Evolutionary conservation across 805 yeast species (phyloP).

Genomic region (Metschnikowia continentalis): DNA sequence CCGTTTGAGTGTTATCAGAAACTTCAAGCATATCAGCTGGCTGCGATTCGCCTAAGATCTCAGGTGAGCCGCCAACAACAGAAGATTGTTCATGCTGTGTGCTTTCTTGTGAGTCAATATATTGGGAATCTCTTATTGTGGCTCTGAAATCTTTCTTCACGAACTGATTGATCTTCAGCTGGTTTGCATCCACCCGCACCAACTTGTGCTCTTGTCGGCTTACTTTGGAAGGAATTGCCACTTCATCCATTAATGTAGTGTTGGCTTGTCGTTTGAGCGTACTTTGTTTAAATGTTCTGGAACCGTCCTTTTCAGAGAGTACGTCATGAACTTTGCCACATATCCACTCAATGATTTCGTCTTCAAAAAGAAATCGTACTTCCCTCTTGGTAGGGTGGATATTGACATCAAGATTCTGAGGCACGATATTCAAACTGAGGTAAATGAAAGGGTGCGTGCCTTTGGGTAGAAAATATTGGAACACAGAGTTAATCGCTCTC

Average conservation of each 20-base stretch:
- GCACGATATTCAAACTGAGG: slow-evolving; percentile 60
- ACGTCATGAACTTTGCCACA: slow-evolving; percentile 45
- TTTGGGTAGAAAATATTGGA: slow-evolving; percentile 67
- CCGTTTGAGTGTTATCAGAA: background rate
- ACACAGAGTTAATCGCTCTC: slow-evolving; percentile 61
- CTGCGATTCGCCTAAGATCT: background rate
- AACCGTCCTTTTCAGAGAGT: slow-evolving; percentile 56
- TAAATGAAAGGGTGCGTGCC: slow-evolving; percentile 75
- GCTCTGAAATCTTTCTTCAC: slow-evolving; percentile 7
- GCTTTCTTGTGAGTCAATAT: background rate
- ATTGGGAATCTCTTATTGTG: background rate
- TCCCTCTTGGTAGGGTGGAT: slow-evolving; percentile 95
- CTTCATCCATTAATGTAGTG: slow-evolving; percentile 7
- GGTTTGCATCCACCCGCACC: slow-evolving; percentile 69
- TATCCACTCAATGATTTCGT: slow-evolving; percentile 70
- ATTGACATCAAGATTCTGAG: slow-evolving; percentile 81
- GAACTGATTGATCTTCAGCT: slow-evolving; percentile 34
- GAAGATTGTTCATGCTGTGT: background rate
- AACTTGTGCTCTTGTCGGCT: slow-evolving; percentile 58
- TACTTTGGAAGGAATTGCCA: slow-evolving; percentile 20
- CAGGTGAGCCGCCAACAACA: background rate
- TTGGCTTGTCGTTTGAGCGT: slow-evolving; percentile 25
- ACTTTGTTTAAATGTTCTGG: slow-evolving; percentile 66
- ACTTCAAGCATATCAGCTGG: background rate
- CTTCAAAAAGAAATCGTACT: slow-evolving; percentile 80